A percentile compares a stretch with the other conserved stretches of the same genome.
phyloP scores from a whole-genome alignment of 2,329 filamentous ascomycete genomes.

The Periglandula ipomoeae region DNA sequence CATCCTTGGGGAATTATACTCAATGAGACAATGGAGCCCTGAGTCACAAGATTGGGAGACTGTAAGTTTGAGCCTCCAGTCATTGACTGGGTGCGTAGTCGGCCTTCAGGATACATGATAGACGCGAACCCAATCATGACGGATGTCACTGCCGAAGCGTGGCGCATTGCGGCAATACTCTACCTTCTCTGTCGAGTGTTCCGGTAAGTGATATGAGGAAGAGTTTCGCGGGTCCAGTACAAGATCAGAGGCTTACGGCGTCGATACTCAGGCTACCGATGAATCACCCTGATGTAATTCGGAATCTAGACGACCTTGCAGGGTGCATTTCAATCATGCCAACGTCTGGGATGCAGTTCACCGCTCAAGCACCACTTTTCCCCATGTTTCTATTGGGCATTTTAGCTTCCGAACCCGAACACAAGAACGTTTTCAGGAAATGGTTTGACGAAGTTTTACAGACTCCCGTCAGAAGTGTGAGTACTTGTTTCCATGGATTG shows the following conservation, averaged over 20 bases:
- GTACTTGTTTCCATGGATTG: no score
- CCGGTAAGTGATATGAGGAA: constrained; percentile 19
- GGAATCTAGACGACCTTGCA: constrained; percentile 23
- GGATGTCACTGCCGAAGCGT: constrained; percentile 31
- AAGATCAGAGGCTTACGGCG: no score
- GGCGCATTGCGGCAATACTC: constrained; percentile 29
- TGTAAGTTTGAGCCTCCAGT: constrained; percentile 9
- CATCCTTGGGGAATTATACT: constrained; percentile 18
- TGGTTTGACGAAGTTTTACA: constrained; percentile 29
- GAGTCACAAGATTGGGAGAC: constrained; percentile 19
- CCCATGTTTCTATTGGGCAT: constrained; percentile 32
- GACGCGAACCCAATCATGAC: constrained; percentile 26
- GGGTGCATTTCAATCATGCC: constrained; percentile 31
- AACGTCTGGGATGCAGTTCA: constrained; percentile 30
- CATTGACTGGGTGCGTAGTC: constrained; percentile 22
- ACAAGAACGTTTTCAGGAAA: constrained; percentile 18
- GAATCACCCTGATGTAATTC: constrained; percentile 25
- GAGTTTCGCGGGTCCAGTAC: no score
- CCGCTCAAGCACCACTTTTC: constrained; percentile 31
- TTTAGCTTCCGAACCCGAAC: constrained; percentile 20
- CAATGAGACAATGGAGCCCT: constrained; percentile 27
- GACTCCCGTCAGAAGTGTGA: constrained; percentile 31
- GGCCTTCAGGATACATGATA: constrained; percentile 16
- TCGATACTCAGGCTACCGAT: constrained; percentile 31
- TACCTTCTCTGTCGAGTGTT: constrained; percentile 30